phyloP scores from a whole-genome alignment of 306 rosid genomes.

The Senna siamea region DNA sequence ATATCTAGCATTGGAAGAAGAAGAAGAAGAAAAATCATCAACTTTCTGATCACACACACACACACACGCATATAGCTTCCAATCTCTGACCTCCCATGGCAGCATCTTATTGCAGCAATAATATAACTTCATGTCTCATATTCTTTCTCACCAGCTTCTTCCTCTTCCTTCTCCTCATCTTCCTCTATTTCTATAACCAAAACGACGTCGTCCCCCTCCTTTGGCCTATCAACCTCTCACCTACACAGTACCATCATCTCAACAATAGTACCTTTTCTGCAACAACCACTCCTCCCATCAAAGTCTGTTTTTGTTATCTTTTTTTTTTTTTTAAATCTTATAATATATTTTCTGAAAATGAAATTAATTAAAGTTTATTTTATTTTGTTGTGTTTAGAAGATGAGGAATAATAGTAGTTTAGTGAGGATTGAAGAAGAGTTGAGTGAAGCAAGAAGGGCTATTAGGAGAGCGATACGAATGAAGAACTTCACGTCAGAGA shows the following conservation, averaged over 20 bases:
- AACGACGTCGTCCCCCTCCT: neutral
- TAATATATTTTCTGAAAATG: too few relatives aligned
- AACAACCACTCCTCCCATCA: neutral
- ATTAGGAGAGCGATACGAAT: slow-evolving; percentile 45
- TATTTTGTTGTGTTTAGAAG: neutral
- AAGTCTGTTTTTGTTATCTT: neutral
- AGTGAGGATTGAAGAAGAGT: slow-evolving; percentile 53
- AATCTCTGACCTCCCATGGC: slow-evolving; percentile 29
- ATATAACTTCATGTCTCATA: slow-evolving; percentile 28
- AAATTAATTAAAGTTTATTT: neutral
- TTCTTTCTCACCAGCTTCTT: slow-evolving; percentile 18
- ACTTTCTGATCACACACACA: too few relatives aligned
- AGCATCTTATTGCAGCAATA: neutral
- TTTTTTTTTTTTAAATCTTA: neutral
- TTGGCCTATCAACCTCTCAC: slow-evolving; percentile 17
- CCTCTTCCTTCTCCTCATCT: slow-evolving; percentile 32
- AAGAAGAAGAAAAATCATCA: too few relatives aligned
- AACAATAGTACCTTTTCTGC: neutral
- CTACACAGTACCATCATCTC: neutral
- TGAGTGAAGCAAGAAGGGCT: slow-evolving; percentile 60
- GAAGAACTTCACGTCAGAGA: slow-evolving; percentile 49
- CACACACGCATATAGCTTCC: too few relatives aligned
- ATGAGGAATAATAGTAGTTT: slow-evolving; percentile 22
- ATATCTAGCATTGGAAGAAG: neutral
- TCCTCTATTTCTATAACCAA: neutral